These are phyloP conservation scores for Auriculariales sp. DNA, from an alignment of 768 basidiomycete genomes.

Conservation along the genomic window DNA sequence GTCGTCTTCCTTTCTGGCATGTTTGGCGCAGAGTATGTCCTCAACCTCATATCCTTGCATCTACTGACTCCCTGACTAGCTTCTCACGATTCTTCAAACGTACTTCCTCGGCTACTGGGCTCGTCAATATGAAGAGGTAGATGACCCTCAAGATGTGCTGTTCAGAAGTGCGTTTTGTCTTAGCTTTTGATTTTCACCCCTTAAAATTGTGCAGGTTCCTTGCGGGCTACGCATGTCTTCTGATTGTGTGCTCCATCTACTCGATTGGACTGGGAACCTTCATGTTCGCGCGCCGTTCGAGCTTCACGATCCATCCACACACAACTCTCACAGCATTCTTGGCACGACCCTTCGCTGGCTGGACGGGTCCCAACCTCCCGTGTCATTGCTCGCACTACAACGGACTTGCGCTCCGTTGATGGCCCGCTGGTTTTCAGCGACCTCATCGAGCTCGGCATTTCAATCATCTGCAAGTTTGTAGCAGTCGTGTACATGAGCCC, in stretches of 20 bases:
- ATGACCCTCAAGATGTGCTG: conserved; percentile 22
- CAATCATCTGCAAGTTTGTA: conserved; percentile 27
- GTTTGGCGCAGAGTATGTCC: neutral
- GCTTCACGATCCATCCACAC: conserved; percentile 5
- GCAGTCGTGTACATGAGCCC: conserved; percentile 32
- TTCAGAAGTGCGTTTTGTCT: neutral
- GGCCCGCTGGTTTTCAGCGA: conserved; percentile 11
- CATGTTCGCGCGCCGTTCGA: neutral
- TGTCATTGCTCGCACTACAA: conserved; percentile 50
- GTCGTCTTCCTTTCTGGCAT: conserved; percentile 4
- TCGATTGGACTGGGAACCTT: conserved; percentile 6
- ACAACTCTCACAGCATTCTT: neutral
- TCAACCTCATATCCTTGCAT: neutral
- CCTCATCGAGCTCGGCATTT: conserved; percentile 17
- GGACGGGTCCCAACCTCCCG: conserved; percentile 39
- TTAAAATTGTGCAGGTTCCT: conserved; percentile 30
- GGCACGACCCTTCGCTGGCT: conserved; percentile 23
- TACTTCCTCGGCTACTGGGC: conserved; percentile 35
- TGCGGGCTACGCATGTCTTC: conserved; percentile 23
- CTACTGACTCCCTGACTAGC: conserved; percentile 17
- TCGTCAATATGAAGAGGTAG: conserved; percentile 27
- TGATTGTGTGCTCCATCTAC: conserved; percentile 21
- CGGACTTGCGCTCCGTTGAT: conserved; percentile 39
- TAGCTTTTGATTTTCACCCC: too few relatives aligned
- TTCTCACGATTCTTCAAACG: conserved; percentile 33